Percentiles rank a stretch among this genome's conserved stretches.
Conservation (phyloP, 2,329 filamentous ascomycete genomes). For the Alternaria sp. region DNA sequence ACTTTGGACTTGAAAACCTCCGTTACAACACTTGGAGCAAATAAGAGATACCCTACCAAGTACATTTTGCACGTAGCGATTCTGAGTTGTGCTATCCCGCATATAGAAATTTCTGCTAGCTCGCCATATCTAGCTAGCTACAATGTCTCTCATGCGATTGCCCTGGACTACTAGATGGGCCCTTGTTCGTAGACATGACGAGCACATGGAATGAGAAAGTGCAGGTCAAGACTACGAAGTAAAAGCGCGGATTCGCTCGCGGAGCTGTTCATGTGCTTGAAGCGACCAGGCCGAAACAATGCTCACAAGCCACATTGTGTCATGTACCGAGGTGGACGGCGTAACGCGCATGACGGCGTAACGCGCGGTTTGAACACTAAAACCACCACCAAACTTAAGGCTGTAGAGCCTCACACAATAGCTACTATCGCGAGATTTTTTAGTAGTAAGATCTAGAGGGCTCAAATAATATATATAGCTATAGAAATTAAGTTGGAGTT, state of each 20-base stretch:
- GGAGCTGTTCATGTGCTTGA: constrained; percentile 44
- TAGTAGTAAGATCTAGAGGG: too few species aligned
- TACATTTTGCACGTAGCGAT: background rate
- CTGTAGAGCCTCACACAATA: too few species aligned
- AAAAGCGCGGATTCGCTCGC: background rate
- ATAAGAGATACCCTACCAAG: too few species aligned
- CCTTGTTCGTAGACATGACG: constrained; percentile 46
- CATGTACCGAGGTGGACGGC: too few species aligned
- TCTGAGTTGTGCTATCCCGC: background rate
- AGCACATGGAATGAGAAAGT: constrained; percentile 27
- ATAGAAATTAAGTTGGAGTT: too few species aligned
- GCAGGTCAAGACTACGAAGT: background rate
- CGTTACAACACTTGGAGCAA: too few species aligned
- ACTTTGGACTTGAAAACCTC: background rate
- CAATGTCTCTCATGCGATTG: constrained; percentile 42
- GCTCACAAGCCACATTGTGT: constrained; percentile 38
- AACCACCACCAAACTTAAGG: too few species aligned
- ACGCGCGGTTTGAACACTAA: too few species aligned
- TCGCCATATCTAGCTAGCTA: constrained; percentile 12
- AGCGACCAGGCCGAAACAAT: constrained; percentile 37
- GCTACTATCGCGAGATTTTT: too few species aligned
- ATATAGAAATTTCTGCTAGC: constrained; percentile 5
- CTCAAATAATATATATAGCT: too few species aligned
- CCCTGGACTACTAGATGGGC: constrained; percentile 38
- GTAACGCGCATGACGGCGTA: too few species aligned